These are phyloP conservation scores for Exophiala xenobiotica DNA, from an alignment of 2,329 filamentous ascomycete species.

Conservation along the genomic window DNA sequence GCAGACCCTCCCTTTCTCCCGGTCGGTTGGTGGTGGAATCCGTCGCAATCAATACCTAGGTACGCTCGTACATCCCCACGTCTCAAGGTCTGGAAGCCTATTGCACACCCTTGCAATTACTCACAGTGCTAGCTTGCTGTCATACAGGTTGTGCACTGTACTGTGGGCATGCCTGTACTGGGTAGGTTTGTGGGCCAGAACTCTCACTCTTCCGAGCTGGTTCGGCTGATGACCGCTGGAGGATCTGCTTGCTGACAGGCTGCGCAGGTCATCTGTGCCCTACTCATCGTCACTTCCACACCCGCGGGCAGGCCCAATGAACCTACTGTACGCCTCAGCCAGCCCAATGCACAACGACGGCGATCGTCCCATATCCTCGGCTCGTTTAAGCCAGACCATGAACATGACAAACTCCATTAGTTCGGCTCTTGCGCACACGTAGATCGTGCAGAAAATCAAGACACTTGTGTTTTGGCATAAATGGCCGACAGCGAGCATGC, in stretches of 20 bases:
- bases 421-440: not conserved
- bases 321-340: not conserved
- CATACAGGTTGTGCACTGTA: too few relatives aligned
- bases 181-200: not conserved
- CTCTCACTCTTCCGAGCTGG: not conserved
- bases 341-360: not conserved
- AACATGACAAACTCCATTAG: not conserved
- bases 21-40: not conserved
- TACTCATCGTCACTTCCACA: not conserved
- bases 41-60: not conserved
- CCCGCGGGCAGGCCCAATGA: not conserved
- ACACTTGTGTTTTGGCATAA: too few relatives aligned
- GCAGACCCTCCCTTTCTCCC: too few relatives aligned
- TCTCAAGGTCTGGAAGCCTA: not conserved
- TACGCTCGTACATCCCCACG: not conserved
- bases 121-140: not conserved
- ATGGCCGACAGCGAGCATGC: conserved; percentile 24
- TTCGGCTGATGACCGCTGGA: not conserved
- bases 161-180: too few relatives aligned
- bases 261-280: not conserved
- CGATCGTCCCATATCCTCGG: not conserved
- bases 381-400: not conserved
- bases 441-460: too few relatives aligned
- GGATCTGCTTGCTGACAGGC: not conserved
- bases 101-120: not conserved